These are phyloP conservation scores for Mycogone perniciosa DNA, from an alignment of 2,329 filamentous ascomycete genomes.

Conservation along the genomic window DNA sequence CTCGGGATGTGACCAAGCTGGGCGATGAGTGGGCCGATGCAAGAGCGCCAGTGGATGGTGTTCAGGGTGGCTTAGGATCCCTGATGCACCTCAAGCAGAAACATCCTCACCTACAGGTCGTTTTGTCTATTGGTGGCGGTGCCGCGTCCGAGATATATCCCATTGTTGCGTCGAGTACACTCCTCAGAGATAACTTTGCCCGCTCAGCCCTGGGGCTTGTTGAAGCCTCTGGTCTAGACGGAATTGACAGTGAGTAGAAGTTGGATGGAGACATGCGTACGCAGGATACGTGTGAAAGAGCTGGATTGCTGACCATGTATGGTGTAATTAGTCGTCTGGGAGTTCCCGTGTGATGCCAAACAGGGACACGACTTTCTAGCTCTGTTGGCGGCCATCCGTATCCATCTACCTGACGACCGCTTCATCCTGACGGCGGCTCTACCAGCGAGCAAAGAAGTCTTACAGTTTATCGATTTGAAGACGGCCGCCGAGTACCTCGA, in stretches of 20 bases:
- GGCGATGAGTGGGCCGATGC: slow-evolving; percentile 75
- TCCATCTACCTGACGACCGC: slow-evolving; percentile 59
- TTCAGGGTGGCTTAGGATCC: slow-evolving; percentile 64
- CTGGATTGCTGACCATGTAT: neutral
- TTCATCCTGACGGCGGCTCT: slow-evolving; percentile 68
- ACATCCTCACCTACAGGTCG: slow-evolving; percentile 64
- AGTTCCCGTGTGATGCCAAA: slow-evolving; percentile 60
- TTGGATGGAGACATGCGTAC: neutral
- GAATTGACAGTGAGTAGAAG: slow-evolving; percentile 59
- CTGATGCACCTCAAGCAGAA: slow-evolving; percentile 66
- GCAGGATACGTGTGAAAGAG: neutral
- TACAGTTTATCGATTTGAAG: slow-evolving; percentile 63
- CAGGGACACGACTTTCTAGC: slow-evolving; percentile 66
- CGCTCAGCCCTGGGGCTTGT: slow-evolving; percentile 60
- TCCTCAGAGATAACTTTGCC: slow-evolving; percentile 62
- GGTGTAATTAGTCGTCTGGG: slow-evolving; percentile 62
- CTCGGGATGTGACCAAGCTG: slow-evolving; percentile 44
- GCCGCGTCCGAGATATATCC: slow-evolving; percentile 61
- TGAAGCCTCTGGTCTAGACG: slow-evolving; percentile 55
- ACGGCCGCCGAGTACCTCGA: slow-evolving; percentile 61
- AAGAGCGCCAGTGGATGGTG: slow-evolving; percentile 64
- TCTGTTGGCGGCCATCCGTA: slow-evolving; percentile 59
- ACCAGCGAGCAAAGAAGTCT: slow-evolving; percentile 58
- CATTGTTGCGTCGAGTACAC: slow-evolving; percentile 54
- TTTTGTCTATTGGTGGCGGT: slow-evolving; percentile 70